Conservation (phyloP, 768 basidiomycete genomes). For the Hygrophorus russula region DNA sequence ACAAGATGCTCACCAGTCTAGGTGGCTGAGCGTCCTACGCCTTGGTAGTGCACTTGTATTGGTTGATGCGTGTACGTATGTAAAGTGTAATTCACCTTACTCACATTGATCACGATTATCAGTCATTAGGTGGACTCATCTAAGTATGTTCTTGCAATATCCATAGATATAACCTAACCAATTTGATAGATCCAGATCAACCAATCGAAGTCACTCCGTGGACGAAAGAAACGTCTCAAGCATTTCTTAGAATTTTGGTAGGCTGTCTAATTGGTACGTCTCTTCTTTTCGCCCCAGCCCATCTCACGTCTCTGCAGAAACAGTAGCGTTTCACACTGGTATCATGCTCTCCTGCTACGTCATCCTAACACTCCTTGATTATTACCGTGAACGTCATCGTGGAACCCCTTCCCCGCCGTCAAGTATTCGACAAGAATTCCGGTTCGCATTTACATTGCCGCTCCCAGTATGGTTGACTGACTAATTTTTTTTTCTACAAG, state of each 20-base stretch:
- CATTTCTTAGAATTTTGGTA: conserved; percentile 48
- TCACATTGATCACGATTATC: background rate
- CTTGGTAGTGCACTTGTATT: conserved; percentile 49
- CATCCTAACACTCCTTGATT: conserved; percentile 32
- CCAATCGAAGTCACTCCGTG: conserved; percentile 32
- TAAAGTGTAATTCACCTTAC: conserved; percentile 2
- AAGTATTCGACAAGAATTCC: conserved; percentile 53
- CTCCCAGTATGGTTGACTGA: background rate
- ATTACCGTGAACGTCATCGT: conserved; percentile 15
- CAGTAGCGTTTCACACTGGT: conserved; percentile 61
- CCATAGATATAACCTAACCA: background rate
- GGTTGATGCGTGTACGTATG: conserved; percentile 60
- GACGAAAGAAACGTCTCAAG: conserved; percentile 35
- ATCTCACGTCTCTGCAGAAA: conserved; percentile 36
- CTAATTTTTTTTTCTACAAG: conserved; percentile 20
- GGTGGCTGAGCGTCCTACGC: conserved; percentile 48
- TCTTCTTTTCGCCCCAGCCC: background rate
- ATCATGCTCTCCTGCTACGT: conserved; percentile 47
- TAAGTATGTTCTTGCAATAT: conserved; percentile 28
- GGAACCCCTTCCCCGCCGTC: conserved; percentile 18
- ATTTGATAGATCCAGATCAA: conserved; percentile 26
- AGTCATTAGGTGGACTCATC: conserved; percentile 76
- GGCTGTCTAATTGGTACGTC: conserved; percentile 53
- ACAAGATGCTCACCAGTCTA: conserved; percentile 24
- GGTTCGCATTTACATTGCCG: conserved; percentile 22